These are phyloP conservation scores for Pseudogymnoascus sp. DNA, from an alignment of 2,329 filamentous ascomycete genomes.

Conservation along the genomic window DNA sequence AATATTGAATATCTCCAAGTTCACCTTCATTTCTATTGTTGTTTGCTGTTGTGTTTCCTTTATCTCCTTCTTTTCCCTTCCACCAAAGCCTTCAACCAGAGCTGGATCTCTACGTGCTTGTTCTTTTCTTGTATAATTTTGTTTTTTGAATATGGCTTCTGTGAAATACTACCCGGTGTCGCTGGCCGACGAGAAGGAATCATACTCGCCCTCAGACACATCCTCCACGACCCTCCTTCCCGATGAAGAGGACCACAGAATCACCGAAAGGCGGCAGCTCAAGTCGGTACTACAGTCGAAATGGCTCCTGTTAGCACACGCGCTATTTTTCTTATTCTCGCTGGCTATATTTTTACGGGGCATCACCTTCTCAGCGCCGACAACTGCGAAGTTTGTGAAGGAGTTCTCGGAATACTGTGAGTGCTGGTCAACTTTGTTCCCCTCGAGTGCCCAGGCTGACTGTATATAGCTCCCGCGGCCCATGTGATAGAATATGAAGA, in stretches of 20 bases:
- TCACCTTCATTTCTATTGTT: not conserved
- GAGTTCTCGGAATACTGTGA: slow-evolving; percentile 43
- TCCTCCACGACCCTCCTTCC: not conserved
- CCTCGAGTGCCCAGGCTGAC: slow-evolving; percentile 13
- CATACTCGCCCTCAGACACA: not conserved
- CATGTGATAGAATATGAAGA: slow-evolving; percentile 43
- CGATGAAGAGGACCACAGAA: not conserved
- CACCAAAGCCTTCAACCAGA: not conserved
- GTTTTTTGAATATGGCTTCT: not conserved
- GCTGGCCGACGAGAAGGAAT: slow-evolving; percentile 4
- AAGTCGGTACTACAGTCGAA: slow-evolving; percentile 12
- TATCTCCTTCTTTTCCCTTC: not conserved
- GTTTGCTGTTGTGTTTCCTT: not conserved
- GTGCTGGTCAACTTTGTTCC: slow-evolving; percentile 17
- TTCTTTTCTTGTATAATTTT: slow-evolving; percentile 1
- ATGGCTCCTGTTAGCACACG: slow-evolving; percentile 16
- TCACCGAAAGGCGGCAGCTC: not conserved
- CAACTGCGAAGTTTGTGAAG: slow-evolving; percentile 27
- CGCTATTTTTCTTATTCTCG: slow-evolving; percentile 13
- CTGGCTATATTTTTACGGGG: not conserved
- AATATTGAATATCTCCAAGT: not conserved
- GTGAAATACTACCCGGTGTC: not conserved
- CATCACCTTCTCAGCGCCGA: slow-evolving; percentile 12
- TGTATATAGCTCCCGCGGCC: slow-evolving; percentile 39
- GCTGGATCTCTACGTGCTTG: not conserved